Evolutionary conservation across 768 basidiomycete species (phyloP).

Genomic region (Mycena albidolilacea): DNA sequence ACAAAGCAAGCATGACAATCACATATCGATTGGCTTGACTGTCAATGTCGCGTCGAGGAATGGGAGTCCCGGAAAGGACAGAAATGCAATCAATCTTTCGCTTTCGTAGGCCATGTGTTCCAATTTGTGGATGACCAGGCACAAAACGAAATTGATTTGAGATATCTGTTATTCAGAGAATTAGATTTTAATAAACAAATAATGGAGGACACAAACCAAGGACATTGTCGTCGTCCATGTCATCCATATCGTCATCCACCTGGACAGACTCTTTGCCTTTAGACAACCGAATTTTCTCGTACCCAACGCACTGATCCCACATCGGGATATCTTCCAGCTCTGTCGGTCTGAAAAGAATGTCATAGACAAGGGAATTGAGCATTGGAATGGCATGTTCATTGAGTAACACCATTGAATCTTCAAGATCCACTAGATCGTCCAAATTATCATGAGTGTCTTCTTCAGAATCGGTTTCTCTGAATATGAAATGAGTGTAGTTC

Average conservation of each 20-base stretch:
- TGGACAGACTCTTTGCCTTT: neutral
- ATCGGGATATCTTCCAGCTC: constrained; percentile 20
- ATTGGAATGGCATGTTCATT: constrained; percentile 1
- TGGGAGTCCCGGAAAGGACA: constrained; percentile 26
- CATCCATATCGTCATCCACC: neutral
- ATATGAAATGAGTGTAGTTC: neutral
- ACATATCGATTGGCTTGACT: constrained; percentile 19
- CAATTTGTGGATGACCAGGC: constrained; percentile 26
- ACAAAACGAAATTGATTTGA: constrained; percentile 5
- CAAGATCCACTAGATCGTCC: constrained; percentile 14
- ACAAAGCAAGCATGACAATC: constrained; percentile 33
- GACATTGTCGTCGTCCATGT: neutral
- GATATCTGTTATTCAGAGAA: neutral
- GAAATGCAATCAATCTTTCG: constrained; percentile 13
- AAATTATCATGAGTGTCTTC: neutral
- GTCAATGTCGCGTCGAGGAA: constrained; percentile 25
- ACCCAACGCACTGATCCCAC: constrained; percentile 26
- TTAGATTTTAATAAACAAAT: neutral
- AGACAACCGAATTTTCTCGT: constrained; percentile 13
- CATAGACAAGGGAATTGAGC: constrained; percentile 14
- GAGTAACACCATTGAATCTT: neutral
- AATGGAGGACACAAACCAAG: neutral
- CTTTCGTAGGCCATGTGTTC: constrained; percentile 17
- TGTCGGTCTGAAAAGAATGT: constrained; percentile 23
- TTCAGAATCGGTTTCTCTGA: neutral